Base-by-base conservation (phyloP, 78 protist genomes). In the Dictyostelium brefeldianum region DNA sequence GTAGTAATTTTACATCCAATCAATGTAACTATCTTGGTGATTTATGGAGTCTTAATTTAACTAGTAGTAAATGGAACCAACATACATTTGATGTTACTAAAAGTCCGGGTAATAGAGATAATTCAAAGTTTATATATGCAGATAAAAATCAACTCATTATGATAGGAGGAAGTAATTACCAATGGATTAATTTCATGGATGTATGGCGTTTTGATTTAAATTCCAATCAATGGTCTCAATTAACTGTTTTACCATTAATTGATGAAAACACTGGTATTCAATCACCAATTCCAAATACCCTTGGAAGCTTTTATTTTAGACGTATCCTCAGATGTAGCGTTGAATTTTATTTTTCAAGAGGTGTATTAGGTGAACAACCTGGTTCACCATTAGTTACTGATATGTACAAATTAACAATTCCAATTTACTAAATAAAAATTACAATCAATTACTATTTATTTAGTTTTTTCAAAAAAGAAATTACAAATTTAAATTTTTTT, bases 31-130 rank as follows among this genome's bases (percentile, higher is more conserved):
- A 80, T 80, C 53, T 80, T 6, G 27, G 48, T 14, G 87, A 80
- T 62, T 46, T 80, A 62, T 65, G 73, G 73, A 48, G 29, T 17
- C 67, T 80, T 47, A 46, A 64, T 46, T 65, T 80, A 20, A n/a
- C 20, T 11, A 80, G 46, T 5, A 25, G 8, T 0, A 18, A 4
- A 12, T 80, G 87, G 87, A 64, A 0, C 0, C 48, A 80, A 11
- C 9, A 43, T 27, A 20, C 18, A 11, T 43, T 27, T 27, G 20
- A 41, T 12, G 31, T 10, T 0, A 10, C 29, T 20, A 14, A 27
- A 64, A 50, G 46, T 6, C 87, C 87, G 47, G 87, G 87, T 10
- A 25, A 22, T 17, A 31, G 87, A 64, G 87, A 80, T 46, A 80
- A 80, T 22, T 57, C 78, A 1, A 80, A 80, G 48, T 43, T 80